Conservation (phyloP, 305 asterid genomes). For the Galium porrigens region DNA sequence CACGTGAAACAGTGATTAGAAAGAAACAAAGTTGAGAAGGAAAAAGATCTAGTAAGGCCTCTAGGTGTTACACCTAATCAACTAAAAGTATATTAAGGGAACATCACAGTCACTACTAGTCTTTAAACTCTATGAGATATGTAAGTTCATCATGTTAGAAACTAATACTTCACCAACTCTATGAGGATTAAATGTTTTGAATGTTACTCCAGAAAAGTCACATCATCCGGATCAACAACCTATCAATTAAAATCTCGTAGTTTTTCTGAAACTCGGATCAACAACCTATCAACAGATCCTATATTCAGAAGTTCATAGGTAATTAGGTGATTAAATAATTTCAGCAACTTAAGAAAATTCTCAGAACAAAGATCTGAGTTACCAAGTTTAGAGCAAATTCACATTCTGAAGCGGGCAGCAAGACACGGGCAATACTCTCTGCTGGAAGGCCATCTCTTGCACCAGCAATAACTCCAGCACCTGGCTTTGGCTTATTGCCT, state of each 20-base stretch:
- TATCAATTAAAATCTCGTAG: neutral
- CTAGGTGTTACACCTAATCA: neutral
- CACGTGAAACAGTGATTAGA: slow-evolving; percentile 14
- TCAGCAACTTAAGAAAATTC: neutral
- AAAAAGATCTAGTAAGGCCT: neutral
- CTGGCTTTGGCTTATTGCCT: slow-evolving; percentile 65
- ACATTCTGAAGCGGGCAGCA: slow-evolving; percentile 92
- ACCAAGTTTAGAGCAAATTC: slow-evolving; percentile 88
- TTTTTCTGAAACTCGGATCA: neutral
- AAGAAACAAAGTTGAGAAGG: neutral
- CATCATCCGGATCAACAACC: neutral
- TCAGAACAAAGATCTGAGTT: slow-evolving; percentile 24
- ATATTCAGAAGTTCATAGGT: neutral
- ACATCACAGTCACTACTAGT: neutral
- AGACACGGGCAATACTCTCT: slow-evolving; percentile 77
- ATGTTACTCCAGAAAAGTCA: neutral
- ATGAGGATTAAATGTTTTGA: neutral
- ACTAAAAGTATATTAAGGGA: neutral
- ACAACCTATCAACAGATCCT: neutral
- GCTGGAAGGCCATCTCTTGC: slow-evolving; percentile 78
- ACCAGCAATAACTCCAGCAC: slow-evolving; percentile 82
- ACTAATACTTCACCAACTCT: neutral
- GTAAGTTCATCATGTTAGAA: neutral
- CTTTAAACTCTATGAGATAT: neutral
- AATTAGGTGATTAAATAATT: neutral